Percentiles rank a stretch among this genome's conserved stretches.
phyloP scores from a whole-genome alignment of 805 yeast genomes.

The Cyberlindnera samutprakarnensis region DNA sequence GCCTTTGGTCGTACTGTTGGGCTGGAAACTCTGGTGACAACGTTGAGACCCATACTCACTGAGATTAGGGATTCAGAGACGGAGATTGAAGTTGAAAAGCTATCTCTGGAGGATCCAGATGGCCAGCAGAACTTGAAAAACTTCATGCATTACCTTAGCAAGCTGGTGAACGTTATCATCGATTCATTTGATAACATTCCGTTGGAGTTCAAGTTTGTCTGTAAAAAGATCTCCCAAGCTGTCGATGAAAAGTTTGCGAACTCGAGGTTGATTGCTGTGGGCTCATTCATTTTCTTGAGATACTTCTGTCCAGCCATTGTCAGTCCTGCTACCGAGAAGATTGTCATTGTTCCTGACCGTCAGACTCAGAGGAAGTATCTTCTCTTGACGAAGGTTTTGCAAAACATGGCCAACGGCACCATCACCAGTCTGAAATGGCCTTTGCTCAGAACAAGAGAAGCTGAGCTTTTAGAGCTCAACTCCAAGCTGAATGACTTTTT shows the following conservation, averaged over 20 bases:
- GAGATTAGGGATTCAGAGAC: constrained; percentile 43
- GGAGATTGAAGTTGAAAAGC: constrained; percentile 59
- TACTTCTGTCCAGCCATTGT: constrained; percentile 86
- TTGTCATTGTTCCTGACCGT: constrained; percentile 31
- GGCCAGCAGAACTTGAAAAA: constrained; percentile 32
- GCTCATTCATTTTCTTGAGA: constrained; percentile 78
- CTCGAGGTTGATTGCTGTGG: constrained; percentile 64
- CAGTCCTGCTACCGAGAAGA: constrained; percentile 57
- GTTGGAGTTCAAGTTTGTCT: constrained; percentile 59
- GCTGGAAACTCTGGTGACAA: constrained; percentile 41
- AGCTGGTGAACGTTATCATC: constrained; percentile 52
- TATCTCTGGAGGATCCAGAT: constrained; percentile 29
- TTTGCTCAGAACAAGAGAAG: constrained; percentile 33
- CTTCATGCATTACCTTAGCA: constrained; percentile 50
- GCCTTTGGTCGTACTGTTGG: constrained; percentile 67
- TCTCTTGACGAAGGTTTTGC: constrained; percentile 75
- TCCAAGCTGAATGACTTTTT: constrained; percentile 34
- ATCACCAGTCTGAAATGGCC: constrained; percentile 61
- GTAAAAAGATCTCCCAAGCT: constrained; percentile 53
- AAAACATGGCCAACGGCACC: constrained; percentile 81
- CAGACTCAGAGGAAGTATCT: constrained; percentile 58
- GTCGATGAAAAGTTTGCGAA: constrained; percentile 58
- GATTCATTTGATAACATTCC: constrained; percentile 56
- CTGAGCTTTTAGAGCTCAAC: constrained; percentile 34
- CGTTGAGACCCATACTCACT: constrained; percentile 49